phyloP scores from a whole-genome alignment of 345 rosid genomes.

The Eucalyptus cloeziana region DNA sequence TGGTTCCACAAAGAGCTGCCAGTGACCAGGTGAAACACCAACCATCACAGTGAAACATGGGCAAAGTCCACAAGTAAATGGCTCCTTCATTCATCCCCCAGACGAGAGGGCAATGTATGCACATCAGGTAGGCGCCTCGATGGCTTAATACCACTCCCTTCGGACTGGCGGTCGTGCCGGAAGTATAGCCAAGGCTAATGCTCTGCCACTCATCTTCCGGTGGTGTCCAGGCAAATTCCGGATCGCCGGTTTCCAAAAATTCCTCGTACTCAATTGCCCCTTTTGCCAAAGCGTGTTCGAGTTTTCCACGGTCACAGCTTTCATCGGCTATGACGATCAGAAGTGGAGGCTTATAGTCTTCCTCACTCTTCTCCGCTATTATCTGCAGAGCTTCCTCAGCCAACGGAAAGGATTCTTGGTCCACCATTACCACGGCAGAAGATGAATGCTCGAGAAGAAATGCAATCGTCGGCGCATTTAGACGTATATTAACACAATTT shows the following conservation, averaged over 20 bases:
- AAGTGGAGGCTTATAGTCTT: constrained; percentile 38
- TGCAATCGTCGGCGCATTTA: constrained; percentile 62
- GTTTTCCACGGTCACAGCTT: constrained; percentile 40
- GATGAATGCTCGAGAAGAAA: constrained; percentile 76
- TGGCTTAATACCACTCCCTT: background rate
- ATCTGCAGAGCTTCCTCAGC: constrained; percentile 72
- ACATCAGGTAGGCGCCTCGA: background rate
- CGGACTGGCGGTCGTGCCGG: background rate
- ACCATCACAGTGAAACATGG: background rate
- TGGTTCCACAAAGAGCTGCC: background rate
- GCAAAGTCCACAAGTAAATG: background rate
- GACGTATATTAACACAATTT: constrained; percentile 67
- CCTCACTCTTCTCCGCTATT: constrained; percentile 27
- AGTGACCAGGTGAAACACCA: background rate
- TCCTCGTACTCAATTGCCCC: constrained; percentile 77
- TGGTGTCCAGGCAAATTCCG: constrained; percentile 65
- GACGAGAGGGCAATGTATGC: background rate
- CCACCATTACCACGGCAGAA: constrained; percentile 58
- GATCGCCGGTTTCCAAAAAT: constrained; percentile 66
- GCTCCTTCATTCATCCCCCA: background rate
- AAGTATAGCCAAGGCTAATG: background rate
- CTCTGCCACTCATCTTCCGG: constrained; percentile 14
- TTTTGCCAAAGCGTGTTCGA: constrained; percentile 38
- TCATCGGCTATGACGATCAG: constrained; percentile 66
- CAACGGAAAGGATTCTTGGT: constrained; percentile 65